These are phyloP conservation scores for Bacidia rubella DNA, from an alignment of 495 filamentous ascomycete species.

Conservation along the genomic window DNA sequence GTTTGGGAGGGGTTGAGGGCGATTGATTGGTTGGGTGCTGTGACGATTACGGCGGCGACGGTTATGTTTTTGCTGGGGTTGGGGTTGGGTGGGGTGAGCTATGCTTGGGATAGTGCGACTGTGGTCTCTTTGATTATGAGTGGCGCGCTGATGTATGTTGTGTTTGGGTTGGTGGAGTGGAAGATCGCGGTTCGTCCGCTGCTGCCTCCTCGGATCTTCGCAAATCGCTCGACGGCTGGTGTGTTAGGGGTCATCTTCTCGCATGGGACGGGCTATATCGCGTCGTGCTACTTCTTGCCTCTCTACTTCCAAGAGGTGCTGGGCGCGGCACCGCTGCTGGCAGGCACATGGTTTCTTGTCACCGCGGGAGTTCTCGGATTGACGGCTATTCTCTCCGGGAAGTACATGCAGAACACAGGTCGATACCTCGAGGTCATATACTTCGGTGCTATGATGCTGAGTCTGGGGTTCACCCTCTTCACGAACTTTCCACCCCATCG, in stretches of 20 bases:
- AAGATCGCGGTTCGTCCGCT: slow-evolving; percentile 25
- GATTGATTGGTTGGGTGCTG: slow-evolving; percentile 60
- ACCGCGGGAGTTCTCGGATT: slow-evolving; percentile 35
- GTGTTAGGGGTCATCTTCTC: slow-evolving; percentile 34
- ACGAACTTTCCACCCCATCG: slow-evolving; percentile 30
- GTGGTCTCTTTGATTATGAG: slow-evolving; percentile 71
- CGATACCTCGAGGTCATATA: slow-evolving; percentile 44
- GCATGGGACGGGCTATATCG: slow-evolving; percentile 52
- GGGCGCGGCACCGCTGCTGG: slow-evolving; percentile 35
- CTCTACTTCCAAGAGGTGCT: slow-evolving; percentile 43
- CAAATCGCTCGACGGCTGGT: background rate
- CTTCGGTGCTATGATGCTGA: slow-evolving; percentile 30
- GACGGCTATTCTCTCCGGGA: slow-evolving; percentile 21
- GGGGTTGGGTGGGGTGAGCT: slow-evolving; percentile 57
- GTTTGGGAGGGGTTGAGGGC: slow-evolving; percentile 53
- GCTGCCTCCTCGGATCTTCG: background rate
- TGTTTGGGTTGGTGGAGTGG: slow-evolving; percentile 58
- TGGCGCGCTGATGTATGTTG: slow-evolving; percentile 41
- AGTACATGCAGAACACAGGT: slow-evolving; percentile 45
- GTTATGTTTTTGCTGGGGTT: slow-evolving; percentile 71
- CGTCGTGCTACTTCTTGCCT: slow-evolving; percentile 41
- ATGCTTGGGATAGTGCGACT: slow-evolving; percentile 58
- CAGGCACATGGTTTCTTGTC: slow-evolving; percentile 37
- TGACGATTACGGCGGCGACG: slow-evolving; percentile 57
- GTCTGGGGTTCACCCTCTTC: slow-evolving; percentile 38